Percentiles rank a stretch among this genome's conserved stretches.
Conservation (phyloP, 805 yeast genomes). For the Ogataea neopini region DNA sequence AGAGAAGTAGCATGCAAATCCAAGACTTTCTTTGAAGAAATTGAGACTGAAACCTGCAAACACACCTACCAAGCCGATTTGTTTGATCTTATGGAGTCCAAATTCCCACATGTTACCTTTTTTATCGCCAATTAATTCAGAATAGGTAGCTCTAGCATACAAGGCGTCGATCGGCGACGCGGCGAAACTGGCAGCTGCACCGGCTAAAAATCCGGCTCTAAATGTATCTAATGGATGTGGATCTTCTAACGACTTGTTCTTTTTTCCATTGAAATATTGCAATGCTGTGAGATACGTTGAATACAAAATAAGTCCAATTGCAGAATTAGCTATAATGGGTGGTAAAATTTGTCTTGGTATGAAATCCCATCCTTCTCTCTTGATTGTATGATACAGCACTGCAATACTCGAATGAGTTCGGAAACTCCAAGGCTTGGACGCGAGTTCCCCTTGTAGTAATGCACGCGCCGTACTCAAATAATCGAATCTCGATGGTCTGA, state of each 20-base stretch:
- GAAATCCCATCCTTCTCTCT: slow-evolving; percentile 80
- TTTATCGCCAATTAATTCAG: slow-evolving; percentile 67
- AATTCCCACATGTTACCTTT: slow-evolving; percentile 78
- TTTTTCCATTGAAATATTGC: slow-evolving; percentile 36
- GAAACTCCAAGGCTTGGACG: slow-evolving; percentile 50
- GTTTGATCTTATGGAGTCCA: slow-evolving; percentile 64
- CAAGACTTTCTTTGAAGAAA: slow-evolving; percentile 73
- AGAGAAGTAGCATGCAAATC: slow-evolving; percentile 82
- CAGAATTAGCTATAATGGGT: slow-evolving; percentile 84
- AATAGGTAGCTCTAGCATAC: slow-evolving; percentile 74
- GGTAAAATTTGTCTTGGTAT: slow-evolving; percentile 86
- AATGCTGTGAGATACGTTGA: slow-evolving; percentile 71
- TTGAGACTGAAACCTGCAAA: slow-evolving; percentile 88
- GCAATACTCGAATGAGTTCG: slow-evolving; percentile 81
- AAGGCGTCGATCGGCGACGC: slow-evolving; percentile 95
- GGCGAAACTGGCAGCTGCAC: slow-evolving; percentile 81
- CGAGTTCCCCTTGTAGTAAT: slow-evolving; percentile 45
- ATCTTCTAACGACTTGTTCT: slow-evolving; percentile 25
- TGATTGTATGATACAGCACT: slow-evolving; percentile 66
- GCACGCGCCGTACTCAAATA: slow-evolving; percentile 70
- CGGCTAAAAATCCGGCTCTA: slow-evolving; percentile 83
- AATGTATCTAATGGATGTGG: slow-evolving; percentile 57
- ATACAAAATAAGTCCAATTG: slow-evolving; percentile 84
- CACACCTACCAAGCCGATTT: slow-evolving; percentile 80
- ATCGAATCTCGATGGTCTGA: slow-evolving; percentile 89